Base-by-base conservation (phyloP, 495 filamentous ascomycete species). In the Bathelium albidoporum region DNA sequence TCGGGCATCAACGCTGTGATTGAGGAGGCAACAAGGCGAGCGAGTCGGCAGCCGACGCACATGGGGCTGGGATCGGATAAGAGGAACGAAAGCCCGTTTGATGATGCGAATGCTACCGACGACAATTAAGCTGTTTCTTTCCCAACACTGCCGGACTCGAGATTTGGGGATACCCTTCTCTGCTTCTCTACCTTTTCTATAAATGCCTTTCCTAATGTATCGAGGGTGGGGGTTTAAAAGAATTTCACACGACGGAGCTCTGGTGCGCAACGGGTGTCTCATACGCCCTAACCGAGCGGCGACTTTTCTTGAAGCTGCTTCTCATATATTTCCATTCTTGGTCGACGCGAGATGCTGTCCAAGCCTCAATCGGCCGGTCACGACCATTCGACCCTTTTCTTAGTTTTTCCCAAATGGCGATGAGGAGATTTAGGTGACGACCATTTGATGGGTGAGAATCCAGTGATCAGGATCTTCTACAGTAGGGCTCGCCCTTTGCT, bases 1-100 rank as follows among this genome's bases (percentile, higher is more conserved):
- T 63, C 44, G 43, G 64, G 31, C 59, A 69, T 70, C 63, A 71
- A 61, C 45, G 71, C 72, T 4, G 70, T 75, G 31, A 67, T 67
- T 16, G 74, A 76, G 55, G 73, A 76, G 64, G 70, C 69, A 11
- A 72, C 69, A 7, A 70, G 68, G 58, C 49, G 72, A 18, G 70
- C 66, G 14, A 74, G 70, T 55, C 39, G 63, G 31, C 63, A 68
- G 34, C 65, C 66, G 0, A 66, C 31, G 7, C 58, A 62, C 36
- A 59, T 58, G 52, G 64, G 64, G 2, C 22, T 61, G 29, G 58
- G 64, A 29, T 55, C 49, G 32, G 58, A 66, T 2, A 64, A 34
- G 58, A 26, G 69, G 59, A 62, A 62, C 16, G 26, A 29, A 26
- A 65, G 66, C 52, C 69, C 69, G 26, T 71, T 71, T 60, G 24